Evolutionary conservation across 2,329 filamentous ascomycete species (phyloP), one percentile per base, ranked within the genome.

Genomic region (Aspergillus vadensis): DNA sequence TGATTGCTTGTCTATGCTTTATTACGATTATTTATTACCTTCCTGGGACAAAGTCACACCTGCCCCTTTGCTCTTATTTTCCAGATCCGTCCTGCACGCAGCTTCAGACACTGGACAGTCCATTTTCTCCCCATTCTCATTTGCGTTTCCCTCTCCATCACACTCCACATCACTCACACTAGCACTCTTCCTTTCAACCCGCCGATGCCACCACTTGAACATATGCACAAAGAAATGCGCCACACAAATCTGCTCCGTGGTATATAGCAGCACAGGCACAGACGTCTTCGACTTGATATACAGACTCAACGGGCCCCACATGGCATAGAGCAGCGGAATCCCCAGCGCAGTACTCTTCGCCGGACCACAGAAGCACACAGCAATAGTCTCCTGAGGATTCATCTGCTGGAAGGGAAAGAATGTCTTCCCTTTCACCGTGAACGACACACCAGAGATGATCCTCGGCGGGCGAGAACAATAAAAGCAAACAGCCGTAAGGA

Each of bases 321-420:
- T 91, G 60, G 88, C 85, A 32, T 85, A 85, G 54, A 86, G 82
- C 27, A 91, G 72, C 0, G 89, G 89, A 7, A 91, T 88, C 0
- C 88, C 88, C 59, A 91, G 79, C 2, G 85, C 87, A 1, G 88
- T 88, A 2, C 88, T 90, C 74, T 92, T 92, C 14, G 88, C 88
- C 0, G 89, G 88, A 25, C 86, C 87, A 67, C 88, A 91, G 73
- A 91, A 91, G 66, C 88, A 91, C 14, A 90, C 85, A 0, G 89
- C 88, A 53, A 91, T 84, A 0, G 88, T 84, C 67, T 91, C 86
- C 60, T 84, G 82, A 39, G 82, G 83, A 0, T 82, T 76, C 71
- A 90, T 63, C 25, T 62, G 65, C 38, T 63, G 65, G 41, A 78
- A 72, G 51, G 65, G 70, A 65, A 23, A 23, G 15, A 71, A 9